A percentile compares a stretch with the other conserved stretches of the same genome.
Conservation (phyloP, 805 yeast species). For the Candida maesae region DNA sequence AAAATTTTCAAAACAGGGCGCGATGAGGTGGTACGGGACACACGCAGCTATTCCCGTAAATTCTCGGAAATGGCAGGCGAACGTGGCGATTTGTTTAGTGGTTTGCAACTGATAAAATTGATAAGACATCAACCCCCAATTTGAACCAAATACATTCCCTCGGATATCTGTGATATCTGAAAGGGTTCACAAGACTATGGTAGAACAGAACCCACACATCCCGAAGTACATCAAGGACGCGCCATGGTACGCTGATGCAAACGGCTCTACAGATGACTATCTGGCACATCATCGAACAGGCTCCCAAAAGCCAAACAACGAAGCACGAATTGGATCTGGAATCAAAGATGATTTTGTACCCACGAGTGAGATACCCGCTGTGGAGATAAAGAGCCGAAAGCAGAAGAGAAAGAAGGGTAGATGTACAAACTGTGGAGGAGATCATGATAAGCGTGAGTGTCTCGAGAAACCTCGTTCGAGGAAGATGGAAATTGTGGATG, state of each 20-base stretch:
- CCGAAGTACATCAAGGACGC: constrained; percentile 37
- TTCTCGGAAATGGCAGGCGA: no score
- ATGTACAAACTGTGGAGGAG: constrained; percentile 57
- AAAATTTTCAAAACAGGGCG: background rate
- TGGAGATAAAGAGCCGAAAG: constrained; percentile 6
- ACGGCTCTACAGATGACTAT: constrained; percentile 34
- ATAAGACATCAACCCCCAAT: background rate
- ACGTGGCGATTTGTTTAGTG: no score
- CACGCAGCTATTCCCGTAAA: no score
- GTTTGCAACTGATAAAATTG: background rate
- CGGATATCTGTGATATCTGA: no score
- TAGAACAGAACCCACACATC: constrained; percentile 32
- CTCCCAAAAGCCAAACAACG: constrained; percentile 34
- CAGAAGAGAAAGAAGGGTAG: constrained; percentile 32
- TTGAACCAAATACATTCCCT: no score
- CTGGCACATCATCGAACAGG: constrained; percentile 53
- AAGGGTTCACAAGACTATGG: no score
- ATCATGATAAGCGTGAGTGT: constrained; percentile 52
- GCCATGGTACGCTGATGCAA: constrained; percentile 36
- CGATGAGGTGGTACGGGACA: constrained; percentile 1
- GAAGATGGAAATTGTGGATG: constrained; percentile 22
- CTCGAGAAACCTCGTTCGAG: constrained; percentile 49
- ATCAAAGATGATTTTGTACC: constrained; percentile 44
- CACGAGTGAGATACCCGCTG: background rate
- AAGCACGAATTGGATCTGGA: constrained; percentile 54